Conservation (phyloP, 164 flowering plant genomes). For the Piper betle region DNA sequence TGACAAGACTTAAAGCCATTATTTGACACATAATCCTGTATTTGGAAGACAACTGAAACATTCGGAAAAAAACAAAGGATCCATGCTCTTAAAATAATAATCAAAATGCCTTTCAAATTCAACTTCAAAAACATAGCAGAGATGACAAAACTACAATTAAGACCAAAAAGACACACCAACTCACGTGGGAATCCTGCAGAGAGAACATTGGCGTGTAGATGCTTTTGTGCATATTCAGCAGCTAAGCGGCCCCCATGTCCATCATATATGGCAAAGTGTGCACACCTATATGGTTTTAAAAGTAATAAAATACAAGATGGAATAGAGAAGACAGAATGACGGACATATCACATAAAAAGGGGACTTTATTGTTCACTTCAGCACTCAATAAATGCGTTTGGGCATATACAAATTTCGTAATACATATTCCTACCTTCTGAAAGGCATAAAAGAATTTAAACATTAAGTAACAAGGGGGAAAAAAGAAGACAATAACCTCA, state of each 20-base stretch:
- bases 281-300: conserved; percentile 29
- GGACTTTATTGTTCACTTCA: no score
- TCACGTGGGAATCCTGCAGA: conserved; percentile 97
- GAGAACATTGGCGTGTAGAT: conserved; percentile 63
- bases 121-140: not conserved
- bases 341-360: no score
- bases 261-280: conserved; percentile 85
- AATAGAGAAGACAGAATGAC: not conserved
- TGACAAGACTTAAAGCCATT: not conserved
- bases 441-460: no score
- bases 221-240: conserved; percentile 75
- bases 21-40: not conserved
- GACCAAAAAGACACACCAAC: conserved; percentile 60
- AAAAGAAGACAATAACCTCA: conserved; percentile 33
- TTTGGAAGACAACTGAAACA: no score
- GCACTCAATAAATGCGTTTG: no score
- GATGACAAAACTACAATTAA: conserved; percentile 7
- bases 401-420: no score
- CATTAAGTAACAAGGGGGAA: not conserved
- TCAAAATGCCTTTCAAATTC: not conserved
- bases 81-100: no score
- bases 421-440: no score
- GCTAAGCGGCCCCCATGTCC: conserved; percentile 93
- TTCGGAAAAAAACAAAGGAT: no score
- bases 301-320: no score